Conservation (phyloP, 1,139 yeast species). For the Pichia sp. region DNA sequence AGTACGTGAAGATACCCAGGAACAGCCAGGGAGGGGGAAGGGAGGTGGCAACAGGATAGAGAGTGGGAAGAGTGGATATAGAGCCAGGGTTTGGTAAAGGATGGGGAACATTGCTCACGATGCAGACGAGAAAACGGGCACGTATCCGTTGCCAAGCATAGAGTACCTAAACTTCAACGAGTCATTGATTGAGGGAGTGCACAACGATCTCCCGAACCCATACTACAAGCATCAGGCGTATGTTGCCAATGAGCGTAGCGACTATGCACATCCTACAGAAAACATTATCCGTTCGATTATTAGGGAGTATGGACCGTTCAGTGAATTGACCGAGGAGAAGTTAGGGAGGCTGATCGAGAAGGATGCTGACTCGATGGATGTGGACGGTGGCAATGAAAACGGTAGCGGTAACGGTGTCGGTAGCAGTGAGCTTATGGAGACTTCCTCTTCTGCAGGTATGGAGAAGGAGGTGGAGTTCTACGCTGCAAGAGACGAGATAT, state of each 20-base stretch:
- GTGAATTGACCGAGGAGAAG: conserved; percentile 17
- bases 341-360: conserved; percentile 8
- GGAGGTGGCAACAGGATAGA: neutral
- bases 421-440: neutral
- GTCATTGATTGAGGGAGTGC: conserved; percentile 16
- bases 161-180: conserved; percentile 15
- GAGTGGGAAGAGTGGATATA: neutral
- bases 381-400: neutral
- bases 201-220: conserved; percentile 17
- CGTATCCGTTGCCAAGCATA: conserved; percentile 12
- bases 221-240: conserved; percentile 13
- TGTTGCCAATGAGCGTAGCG: conserved; percentile 2
- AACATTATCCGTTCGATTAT: conserved; percentile 19
- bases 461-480: conserved; percentile 5
- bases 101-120: neutral
- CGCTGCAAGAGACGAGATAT: conserved; percentile 12
- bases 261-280: conserved; percentile 17
- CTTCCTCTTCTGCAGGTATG: neutral
- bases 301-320: conserved; percentile 20
- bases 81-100: neutral
- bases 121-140: neutral
- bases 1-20: neutral
- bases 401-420: conserved; percentile 3
- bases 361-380: neutral
- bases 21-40: neutral